Evolutionary conservation across 2,329 filamentous ascomycete species (phyloP).

Genomic region (Macrophomina phaseolina): DNA sequence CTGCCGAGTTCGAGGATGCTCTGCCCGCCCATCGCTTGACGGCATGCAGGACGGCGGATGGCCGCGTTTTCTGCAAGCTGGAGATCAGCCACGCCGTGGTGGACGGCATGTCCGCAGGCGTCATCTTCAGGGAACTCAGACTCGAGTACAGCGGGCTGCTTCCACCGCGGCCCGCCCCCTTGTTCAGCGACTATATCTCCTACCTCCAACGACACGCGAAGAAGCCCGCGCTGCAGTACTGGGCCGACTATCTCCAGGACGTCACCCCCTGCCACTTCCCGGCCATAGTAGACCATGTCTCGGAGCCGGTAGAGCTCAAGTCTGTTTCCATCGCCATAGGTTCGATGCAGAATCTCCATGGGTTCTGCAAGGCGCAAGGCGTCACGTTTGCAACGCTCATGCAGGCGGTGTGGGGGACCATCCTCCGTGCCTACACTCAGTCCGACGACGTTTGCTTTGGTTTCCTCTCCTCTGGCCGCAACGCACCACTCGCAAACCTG

Average conservation of each 20-base stretch:
- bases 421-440: slow-evolving; percentile 38
- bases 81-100: slow-evolving; percentile 45
- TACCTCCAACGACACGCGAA: slow-evolving; percentile 36
- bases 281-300: neutral
- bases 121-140: slow-evolving; percentile 40
- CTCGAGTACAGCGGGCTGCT: slow-evolving; percentile 39
- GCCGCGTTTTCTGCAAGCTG: slow-evolving; percentile 40
- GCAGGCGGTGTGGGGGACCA: slow-evolving; percentile 28
- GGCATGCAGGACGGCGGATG: slow-evolving; percentile 37
- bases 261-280: slow-evolving; percentile 43
- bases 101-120: slow-evolving; percentile 40
- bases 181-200: slow-evolving; percentile 45
- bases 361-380: neutral
- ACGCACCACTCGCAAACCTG: slow-evolving; percentile 54
- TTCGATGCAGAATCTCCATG: neutral
- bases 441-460: slow-evolving; percentile 48
- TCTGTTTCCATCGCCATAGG: neutral
- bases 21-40: slow-evolving; percentile 41
- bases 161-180: slow-evolving; percentile 35
- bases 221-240: slow-evolving; percentile 37
- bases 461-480: slow-evolving; percentile 47
- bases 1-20: slow-evolving; percentile 40
- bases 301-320: neutral
- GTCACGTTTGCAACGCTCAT: slow-evolving; percentile 32
- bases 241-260: slow-evolving; percentile 40